Base-by-base conservation (phyloP, 495 filamentous ascomycete genomes). In the Penicillium lividum region DNA sequence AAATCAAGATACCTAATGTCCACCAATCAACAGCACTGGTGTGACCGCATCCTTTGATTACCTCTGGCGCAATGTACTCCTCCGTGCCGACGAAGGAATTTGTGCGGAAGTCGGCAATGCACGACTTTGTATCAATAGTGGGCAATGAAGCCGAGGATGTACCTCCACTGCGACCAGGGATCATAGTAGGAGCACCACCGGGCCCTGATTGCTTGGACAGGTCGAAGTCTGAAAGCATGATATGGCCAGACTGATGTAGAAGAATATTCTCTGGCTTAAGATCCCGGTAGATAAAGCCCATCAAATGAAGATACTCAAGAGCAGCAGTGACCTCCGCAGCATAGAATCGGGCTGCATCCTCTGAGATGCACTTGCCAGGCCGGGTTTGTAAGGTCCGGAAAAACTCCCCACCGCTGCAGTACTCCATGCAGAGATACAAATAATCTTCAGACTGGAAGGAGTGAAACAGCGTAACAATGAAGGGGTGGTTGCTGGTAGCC, bases 221-320 rank as follows among this genome's bases (percentile, higher is more conserved):
- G 72, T 98, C 94, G 69, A 98, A 98, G 75, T 98, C 94, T 43
- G 95, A 98, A 71, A 98, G 84, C 94, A 98, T 98, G 68, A 98
- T 98, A 70, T 98, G 94, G 34, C 94, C 94, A 15, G 93, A 97
- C 73, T 98, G 94, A 25, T 56, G 31, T 22, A 47, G 22, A n/a
- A 38, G 79, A 89, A 52, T 84, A 96, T 93, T 98, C 75, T 98
- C 94, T 66, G 94, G 94, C 74, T 98, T 98, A 60, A 98, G 70
- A 76, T 98, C 94, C 59, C 94, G 86, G 75, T 98, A 98, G 56
- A 98, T 98, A 76, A 98, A 98, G 18, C 94, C 94, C 94, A 98
- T 98, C 51, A 98, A 80, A 76, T 98, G 94, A 30, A 98, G 84
- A 68, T 98, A 98, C 72, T 98, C 94, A 45, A 98, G 74, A 31